Conservation (phyloP, 257 asterid species). For the Rubia yunnanensis region DNA sequence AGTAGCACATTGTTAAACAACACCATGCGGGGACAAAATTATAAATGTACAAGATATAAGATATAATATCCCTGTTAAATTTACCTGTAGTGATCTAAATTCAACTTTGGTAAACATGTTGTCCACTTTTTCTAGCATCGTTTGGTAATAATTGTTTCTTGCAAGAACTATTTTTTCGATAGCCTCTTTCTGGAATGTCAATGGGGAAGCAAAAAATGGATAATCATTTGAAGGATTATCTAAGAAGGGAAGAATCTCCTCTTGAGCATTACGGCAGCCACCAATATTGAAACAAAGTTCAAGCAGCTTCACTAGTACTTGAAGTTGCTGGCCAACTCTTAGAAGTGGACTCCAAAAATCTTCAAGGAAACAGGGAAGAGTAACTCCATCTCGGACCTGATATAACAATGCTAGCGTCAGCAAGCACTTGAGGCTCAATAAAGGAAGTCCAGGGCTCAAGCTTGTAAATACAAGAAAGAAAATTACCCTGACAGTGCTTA, state of each 20-base stretch:
- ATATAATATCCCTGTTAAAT: not conserved
- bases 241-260: slow-evolving; percentile 61
- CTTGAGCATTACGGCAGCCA: slow-evolving; percentile 33
- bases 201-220: slow-evolving; percentile 48
- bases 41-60: too few relatives aligned
- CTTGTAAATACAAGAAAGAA: slow-evolving; percentile 17
- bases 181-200: slow-evolving; percentile 66
- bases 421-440: slow-evolving; percentile 18
- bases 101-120: slow-evolving; percentile 43
- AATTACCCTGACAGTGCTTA: slow-evolving; percentile 65
- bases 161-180: slow-evolving; percentile 46
- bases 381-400: slow-evolving; percentile 79
- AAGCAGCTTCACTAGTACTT: slow-evolving; percentile 73
- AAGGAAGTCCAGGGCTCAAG: slow-evolving; percentile 14
- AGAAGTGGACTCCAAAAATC: slow-evolving; percentile 66
- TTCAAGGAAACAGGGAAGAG: slow-evolving; percentile 76
- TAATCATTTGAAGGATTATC: slow-evolving; percentile 43
- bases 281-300: slow-evolving; percentile 53
- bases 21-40: too few relatives aligned
- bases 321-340: slow-evolving; percentile 98
- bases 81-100: slow-evolving; percentile 62
- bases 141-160: slow-evolving; percentile 57
- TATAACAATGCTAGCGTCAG: slow-evolving; percentile 18
- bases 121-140: slow-evolving; percentile 68
- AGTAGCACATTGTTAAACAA: not conserved